Evolutionary conservation across 106 monocot genomes (phyloP).

Genomic region (Dendrobium catenatum): DNA sequence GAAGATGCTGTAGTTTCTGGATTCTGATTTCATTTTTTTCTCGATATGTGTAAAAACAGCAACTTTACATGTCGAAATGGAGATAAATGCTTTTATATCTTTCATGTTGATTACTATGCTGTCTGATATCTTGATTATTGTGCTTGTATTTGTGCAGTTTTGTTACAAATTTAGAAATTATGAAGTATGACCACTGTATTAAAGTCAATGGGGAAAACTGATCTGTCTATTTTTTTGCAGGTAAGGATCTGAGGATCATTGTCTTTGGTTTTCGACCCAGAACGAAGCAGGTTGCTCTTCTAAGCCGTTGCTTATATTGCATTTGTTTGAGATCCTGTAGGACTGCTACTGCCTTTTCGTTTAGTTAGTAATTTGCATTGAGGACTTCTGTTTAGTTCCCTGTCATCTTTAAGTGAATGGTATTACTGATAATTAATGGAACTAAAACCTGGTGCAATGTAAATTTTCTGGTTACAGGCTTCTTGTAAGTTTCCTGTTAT

Average conservation of each 20-base stretch:
- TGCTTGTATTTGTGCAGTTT: background rate
- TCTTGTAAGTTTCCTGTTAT: background rate
- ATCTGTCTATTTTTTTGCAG: conserved; percentile 33
- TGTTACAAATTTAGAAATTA: background rate
- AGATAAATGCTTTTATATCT: background rate
- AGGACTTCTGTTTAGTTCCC: background rate
- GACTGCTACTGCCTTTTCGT: background rate
- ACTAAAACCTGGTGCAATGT: background rate
- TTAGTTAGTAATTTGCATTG: background rate
- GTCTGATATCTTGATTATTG: background rate
- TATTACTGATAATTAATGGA: background rate
- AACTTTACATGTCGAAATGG: too few relatives aligned
- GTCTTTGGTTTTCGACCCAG: conserved; percentile 83
- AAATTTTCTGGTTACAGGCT: background rate
- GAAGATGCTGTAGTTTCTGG: too few relatives aligned
- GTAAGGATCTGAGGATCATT: conserved; percentile 94
- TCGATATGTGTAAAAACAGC: too few relatives aligned
- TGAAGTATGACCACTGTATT: background rate
- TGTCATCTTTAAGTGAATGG: background rate
- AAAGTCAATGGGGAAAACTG: background rate
- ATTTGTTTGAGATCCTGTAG: background rate
- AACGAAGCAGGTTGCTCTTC: conserved; percentile 69
- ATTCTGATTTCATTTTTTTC: too few relatives aligned
- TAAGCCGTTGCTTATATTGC: background rate
- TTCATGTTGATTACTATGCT: background rate